Evolutionary conservation across 2,329 filamentous ascomycete species (phyloP).

Genomic region (Parastagonospora avenae): DNA sequence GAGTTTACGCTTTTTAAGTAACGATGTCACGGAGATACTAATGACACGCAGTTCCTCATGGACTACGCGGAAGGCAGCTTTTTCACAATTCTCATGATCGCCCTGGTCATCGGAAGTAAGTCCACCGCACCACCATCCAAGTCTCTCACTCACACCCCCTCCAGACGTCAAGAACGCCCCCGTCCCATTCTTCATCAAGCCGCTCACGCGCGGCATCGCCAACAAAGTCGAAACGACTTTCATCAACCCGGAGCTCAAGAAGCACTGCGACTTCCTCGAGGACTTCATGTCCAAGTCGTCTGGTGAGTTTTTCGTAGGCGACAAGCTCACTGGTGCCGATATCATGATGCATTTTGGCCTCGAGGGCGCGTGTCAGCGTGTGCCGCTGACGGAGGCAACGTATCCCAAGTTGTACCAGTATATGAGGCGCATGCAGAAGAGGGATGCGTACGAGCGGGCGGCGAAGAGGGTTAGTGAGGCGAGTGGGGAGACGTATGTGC

Average conservation of each 20-base stretch:
- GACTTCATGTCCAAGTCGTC: conserved; percentile 54
- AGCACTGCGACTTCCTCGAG: conserved; percentile 59
- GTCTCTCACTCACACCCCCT: conserved; percentile 2
- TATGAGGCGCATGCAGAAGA: conserved; percentile 50
- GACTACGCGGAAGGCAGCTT: conserved; percentile 86
- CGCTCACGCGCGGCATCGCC: conserved; percentile 63
- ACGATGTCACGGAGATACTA: not conserved
- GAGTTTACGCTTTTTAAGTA: conserved; percentile 8
- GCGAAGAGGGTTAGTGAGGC: conserved; percentile 56
- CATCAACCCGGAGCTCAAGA: conserved; percentile 54
- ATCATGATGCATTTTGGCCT: conserved; percentile 60
- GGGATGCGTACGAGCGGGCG: conserved; percentile 54
- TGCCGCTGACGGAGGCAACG: conserved; percentile 47
- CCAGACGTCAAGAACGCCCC: conserved; percentile 54
- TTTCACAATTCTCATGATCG: conserved; percentile 72
- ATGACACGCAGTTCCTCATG: conserved; percentile 57
- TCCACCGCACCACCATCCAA: not conserved
- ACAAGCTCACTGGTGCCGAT: conserved; percentile 57
- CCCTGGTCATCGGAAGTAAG: conserved; percentile 61
- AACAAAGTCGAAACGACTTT: conserved; percentile 52
- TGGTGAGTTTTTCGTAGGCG: conserved; percentile 59
- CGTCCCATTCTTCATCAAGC: conserved; percentile 72
- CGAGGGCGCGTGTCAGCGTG: conserved; percentile 48
- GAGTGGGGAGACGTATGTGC: conserved; percentile 44
- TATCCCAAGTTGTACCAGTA: conserved; percentile 57